phyloP scores from a whole-genome alignment of 179 eudicot species.

The Vitellaria paradoxa region DNA sequence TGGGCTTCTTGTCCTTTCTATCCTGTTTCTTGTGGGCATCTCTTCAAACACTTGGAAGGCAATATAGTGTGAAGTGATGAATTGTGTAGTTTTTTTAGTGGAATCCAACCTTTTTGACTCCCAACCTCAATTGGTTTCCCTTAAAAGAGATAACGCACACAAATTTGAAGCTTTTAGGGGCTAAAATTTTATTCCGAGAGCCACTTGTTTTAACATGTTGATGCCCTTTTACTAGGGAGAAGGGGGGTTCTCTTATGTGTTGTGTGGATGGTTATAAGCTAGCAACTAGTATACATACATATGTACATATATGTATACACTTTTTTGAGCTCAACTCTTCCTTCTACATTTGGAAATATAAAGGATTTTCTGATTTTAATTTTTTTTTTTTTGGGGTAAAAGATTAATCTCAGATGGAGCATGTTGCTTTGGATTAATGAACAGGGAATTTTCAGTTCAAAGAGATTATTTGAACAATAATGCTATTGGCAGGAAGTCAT shows the following conservation, averaged over 20 bases:
- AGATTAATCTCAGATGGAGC: too few relatives aligned
- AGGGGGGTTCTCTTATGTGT: neutral
- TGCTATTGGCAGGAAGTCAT: too few relatives aligned
- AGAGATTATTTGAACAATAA: too few relatives aligned
- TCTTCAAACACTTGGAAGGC: neutral
- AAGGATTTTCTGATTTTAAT: too few relatives aligned
- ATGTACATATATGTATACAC: too few relatives aligned
- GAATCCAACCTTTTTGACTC: slow-evolving; percentile 11
- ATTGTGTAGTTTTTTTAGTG: neutral
- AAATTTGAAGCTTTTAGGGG: slow-evolving; percentile 10
- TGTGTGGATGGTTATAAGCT: too few relatives aligned
- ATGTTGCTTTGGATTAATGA: too few relatives aligned
- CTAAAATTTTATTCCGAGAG: neutral
- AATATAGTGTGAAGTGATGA: neutral
- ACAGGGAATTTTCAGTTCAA: too few relatives aligned
- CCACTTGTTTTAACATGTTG: neutral
- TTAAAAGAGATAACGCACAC: neutral
- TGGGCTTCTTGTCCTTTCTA: neutral
- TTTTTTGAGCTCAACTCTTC: too few relatives aligned
- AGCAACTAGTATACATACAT: too few relatives aligned
- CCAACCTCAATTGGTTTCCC: slow-evolving; percentile 1
- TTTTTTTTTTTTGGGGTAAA: too few relatives aligned
- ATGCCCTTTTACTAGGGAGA: neutral
- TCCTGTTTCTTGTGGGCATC: neutral
- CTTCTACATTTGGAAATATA: too few relatives aligned